phyloP scores from a whole-genome alignment of 371 early-diverging fungal genomes.

The Apophysomyces trapeziformis region DNA sequence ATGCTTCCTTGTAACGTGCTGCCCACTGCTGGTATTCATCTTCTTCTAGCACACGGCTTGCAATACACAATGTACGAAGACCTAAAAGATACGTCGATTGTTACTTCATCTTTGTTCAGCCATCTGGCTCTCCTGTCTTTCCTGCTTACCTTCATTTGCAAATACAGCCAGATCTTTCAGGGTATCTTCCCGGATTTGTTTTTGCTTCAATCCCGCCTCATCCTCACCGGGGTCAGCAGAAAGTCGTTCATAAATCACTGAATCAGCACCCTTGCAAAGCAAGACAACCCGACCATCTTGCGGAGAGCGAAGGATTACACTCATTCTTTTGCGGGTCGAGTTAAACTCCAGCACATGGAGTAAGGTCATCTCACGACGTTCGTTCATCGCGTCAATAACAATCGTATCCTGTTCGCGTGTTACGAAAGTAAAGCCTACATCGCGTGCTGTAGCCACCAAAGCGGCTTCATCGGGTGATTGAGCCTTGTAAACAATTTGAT shows the following conservation, averaged over 20 bases:
- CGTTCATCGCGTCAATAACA: conserved; percentile 75
- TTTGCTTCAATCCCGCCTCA: conserved; percentile 52
- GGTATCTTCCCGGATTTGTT: conserved; percentile 47
- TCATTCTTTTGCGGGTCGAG: conserved; percentile 89
- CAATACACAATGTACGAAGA: conserved; percentile 89
- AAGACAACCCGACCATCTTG: conserved; percentile 78
- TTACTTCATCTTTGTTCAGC: not conserved
- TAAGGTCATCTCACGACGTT: conserved; percentile 61
- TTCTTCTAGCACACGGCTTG: conserved; percentile 75
- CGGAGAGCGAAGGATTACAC: conserved; percentile 72
- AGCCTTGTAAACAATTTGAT: conserved; percentile 80
- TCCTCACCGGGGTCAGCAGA: conserved; percentile 33
- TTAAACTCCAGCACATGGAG: conserved; percentile 88
- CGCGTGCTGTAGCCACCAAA: conserved; percentile 86
- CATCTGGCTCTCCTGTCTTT: not conserved
- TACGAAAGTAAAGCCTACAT: conserved; percentile 88
- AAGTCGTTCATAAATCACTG: conserved; percentile 84
- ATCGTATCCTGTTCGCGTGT: conserved; percentile 74
- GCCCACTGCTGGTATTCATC: conserved; percentile 84
- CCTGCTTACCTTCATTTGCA: conserved; percentile 74
- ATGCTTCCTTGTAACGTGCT: conserved; percentile 75
- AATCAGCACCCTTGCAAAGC: conserved; percentile 96
- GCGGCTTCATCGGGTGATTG: conserved; percentile 97
- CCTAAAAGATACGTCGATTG: conserved; percentile 51
- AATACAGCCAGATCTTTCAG: conserved; percentile 59